Evolutionary conservation across 768 basidiomycete genomes (phyloP).

Genomic region (Boletus rubroflammeus): DNA sequence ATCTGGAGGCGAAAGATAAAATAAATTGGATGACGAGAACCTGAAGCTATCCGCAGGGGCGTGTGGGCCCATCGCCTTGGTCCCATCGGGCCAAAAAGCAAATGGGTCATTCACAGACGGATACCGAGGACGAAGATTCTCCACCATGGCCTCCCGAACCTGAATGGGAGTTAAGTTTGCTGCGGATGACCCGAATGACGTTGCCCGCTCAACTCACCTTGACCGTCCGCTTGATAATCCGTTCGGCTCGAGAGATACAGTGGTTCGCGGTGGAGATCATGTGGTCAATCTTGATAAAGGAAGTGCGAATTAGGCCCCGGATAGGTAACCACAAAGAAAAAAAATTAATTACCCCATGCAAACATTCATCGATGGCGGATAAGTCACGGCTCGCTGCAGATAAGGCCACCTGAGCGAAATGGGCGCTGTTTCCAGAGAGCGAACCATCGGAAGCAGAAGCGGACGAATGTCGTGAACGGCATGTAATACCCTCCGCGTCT

Average conservation of each 20-base stretch:
- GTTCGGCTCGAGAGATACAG: conserved; percentile 55
- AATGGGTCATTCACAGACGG: conserved; percentile 18
- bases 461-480: conserved; percentile 10
- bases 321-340: conserved; percentile 7
- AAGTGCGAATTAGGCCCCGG: conserved; percentile 6
- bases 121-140: conserved; percentile 37
- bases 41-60: not conserved
- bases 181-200: not conserved
- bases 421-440: conserved; percentile 37
- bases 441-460: conserved; percentile 6
- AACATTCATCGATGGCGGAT: conserved; percentile 47
- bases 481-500: conserved; percentile 20
- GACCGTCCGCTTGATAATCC: conserved; percentile 52
- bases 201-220: conserved; percentile 38
- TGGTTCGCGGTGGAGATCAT: conserved; percentile 52
- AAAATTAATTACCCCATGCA: conserved; percentile 47
- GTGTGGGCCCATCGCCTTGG: not conserved
- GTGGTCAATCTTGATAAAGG: conserved; percentile 46
- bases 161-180: conserved; percentile 19
- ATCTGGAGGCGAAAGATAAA: conserved; percentile 23
- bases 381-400: conserved; percentile 56
- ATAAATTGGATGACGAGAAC: conserved; percentile 7
- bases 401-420: conserved; percentile 46
- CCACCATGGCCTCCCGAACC: conserved; percentile 50
- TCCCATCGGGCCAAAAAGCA: conserved; percentile 14